Percentiles rank a stretch among this genome's conserved stretches.
phyloP scores from a whole-genome alignment of 2,329 filamentous ascomycete species.

The Onygena corvina region DNA sequence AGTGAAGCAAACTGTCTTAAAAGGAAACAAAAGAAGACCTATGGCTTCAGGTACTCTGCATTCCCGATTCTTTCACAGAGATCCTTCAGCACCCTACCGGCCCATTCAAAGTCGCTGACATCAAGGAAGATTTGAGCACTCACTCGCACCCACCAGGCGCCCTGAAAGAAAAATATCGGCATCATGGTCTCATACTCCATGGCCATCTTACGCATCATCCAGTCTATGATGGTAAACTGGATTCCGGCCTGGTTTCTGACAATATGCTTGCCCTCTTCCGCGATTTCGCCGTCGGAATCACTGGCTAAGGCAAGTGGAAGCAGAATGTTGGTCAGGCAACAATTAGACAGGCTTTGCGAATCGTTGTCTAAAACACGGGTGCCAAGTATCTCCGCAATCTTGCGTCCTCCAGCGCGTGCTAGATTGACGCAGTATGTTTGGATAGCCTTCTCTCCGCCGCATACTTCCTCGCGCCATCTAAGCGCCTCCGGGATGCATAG shows the following conservation, averaged over 20 bases:
- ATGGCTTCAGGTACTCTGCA: neutral
- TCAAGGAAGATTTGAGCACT: slow-evolving; percentile 80
- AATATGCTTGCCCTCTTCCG: slow-evolving; percentile 46
- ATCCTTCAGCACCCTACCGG: slow-evolving; percentile 46
- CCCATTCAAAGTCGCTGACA: slow-evolving; percentile 62
- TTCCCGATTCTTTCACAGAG: slow-evolving; percentile 42
- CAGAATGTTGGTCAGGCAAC: slow-evolving; percentile 60
- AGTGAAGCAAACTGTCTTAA: too few species aligned
- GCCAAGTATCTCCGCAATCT: slow-evolving; percentile 50
- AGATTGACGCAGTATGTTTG: slow-evolving; percentile 50
- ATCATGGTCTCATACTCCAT: slow-evolving; percentile 59
- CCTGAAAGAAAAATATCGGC: slow-evolving; percentile 48
- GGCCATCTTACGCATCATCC: slow-evolving; percentile 45
- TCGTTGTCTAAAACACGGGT: slow-evolving; percentile 51
- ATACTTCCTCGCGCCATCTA: slow-evolving; percentile 53
- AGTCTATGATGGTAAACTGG: slow-evolving; percentile 49
- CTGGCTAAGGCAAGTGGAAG: slow-evolving; percentile 47
- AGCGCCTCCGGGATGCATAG: slow-evolving; percentile 63
- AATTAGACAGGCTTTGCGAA: slow-evolving; percentile 28
- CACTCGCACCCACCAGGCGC: slow-evolving; percentile 57
- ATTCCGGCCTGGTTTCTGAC: slow-evolving; percentile 61
- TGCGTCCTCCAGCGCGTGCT: slow-evolving; percentile 50
- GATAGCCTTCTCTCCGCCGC: slow-evolving; percentile 64
- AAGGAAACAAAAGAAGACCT: neutral
- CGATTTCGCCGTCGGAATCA: neutral